Evolutionary conservation across 495 filamentous ascomycete species (phyloP).

Genomic region (Penicillium desertorum): DNA sequence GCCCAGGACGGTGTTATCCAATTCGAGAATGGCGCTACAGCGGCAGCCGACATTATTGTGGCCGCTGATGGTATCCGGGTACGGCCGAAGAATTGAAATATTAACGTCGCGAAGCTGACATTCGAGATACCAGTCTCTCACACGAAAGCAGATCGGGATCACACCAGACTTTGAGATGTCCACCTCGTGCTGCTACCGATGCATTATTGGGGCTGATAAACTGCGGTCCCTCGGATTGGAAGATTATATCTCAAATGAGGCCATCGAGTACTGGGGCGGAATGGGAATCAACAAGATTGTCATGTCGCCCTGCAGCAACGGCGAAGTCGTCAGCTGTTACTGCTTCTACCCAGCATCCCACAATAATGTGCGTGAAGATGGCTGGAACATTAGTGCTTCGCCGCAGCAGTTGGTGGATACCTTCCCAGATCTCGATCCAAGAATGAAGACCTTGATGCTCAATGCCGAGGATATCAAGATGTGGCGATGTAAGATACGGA

Average conservation of each 20-base stretch:
- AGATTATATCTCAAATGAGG: conserved; percentile 29
- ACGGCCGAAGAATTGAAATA: too few species aligned
- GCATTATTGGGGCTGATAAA: conserved; percentile 33
- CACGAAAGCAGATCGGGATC: conserved; percentile 25
- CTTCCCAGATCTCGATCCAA: conserved; percentile 28
- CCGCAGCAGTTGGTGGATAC: conserved; percentile 30
- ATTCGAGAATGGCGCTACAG: conserved; percentile 26
- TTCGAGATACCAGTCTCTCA: conserved; percentile 12
- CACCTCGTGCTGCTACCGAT: conserved; percentile 33
- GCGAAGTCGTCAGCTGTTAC: conserved; percentile 31
- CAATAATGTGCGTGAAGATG: conserved; percentile 31
- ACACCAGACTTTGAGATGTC: conserved; percentile 27
- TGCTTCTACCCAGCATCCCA: conserved; percentile 26
- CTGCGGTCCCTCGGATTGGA: conserved; percentile 25
- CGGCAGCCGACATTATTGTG: conserved; percentile 27
- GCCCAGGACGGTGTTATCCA: conserved; percentile 20
- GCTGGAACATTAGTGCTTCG: conserved; percentile 28
- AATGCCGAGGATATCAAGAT: conserved; percentile 35
- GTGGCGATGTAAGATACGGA: conserved; percentile 26
- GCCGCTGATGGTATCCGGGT: conserved; percentile 33
- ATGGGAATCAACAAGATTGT: conserved; percentile 37
- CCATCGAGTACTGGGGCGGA: conserved; percentile 38
- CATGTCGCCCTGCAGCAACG: conserved; percentile 33
- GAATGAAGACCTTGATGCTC: conserved; percentile 27
- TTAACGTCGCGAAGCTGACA: background rate